These are phyloP conservation scores for Recurvomyces mirabilis DNA, from an alignment of 495 filamentous ascomycete genomes.

Conservation along the genomic window DNA sequence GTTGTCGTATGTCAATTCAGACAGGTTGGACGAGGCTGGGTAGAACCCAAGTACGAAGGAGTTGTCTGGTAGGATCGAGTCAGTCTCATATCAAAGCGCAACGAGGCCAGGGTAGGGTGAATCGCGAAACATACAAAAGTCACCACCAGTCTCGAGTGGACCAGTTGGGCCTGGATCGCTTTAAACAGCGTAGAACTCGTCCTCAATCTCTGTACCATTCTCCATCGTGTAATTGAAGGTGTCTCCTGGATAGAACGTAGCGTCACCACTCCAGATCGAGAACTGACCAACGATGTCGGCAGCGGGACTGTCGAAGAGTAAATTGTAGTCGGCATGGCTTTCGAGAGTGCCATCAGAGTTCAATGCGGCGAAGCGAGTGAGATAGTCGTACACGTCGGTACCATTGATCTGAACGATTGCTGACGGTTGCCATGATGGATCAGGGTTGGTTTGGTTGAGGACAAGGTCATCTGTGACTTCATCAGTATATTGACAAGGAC, in stretches of 20 bases:
- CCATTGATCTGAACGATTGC: too few relatives aligned
- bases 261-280: slow-evolving; percentile 30
- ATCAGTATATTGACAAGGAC: too few relatives aligned
- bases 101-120: too few relatives aligned
- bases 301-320: slow-evolving; percentile 37
- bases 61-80: too few relatives aligned
- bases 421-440: too few relatives aligned
- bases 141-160: slow-evolving; percentile 37
- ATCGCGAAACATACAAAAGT: too few relatives aligned
- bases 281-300: slow-evolving; percentile 33
- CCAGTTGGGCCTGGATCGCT: slow-evolving; percentile 29
- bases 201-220: slow-evolving; percentile 29
- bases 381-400: too few relatives aligned
- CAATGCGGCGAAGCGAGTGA: too few relatives aligned
- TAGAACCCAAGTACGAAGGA: slow-evolving; percentile 36
- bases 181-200: slow-evolving; percentile 33
- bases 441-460: too few relatives aligned
- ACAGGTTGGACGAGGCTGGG: slow-evolving; percentile 7
- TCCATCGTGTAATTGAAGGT: slow-evolving; percentile 26
- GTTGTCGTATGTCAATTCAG: background rate
- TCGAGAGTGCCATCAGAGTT: slow-evolving; percentile 39
- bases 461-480: too few relatives aligned
- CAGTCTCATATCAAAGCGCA: too few relatives aligned
- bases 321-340: slow-evolving; percentile 41
- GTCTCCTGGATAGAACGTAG: slow-evolving; percentile 39